Conservation (phyloP, 225 moss, liverwort and hornwort species). For the Anthoceros angustus region DNA sequence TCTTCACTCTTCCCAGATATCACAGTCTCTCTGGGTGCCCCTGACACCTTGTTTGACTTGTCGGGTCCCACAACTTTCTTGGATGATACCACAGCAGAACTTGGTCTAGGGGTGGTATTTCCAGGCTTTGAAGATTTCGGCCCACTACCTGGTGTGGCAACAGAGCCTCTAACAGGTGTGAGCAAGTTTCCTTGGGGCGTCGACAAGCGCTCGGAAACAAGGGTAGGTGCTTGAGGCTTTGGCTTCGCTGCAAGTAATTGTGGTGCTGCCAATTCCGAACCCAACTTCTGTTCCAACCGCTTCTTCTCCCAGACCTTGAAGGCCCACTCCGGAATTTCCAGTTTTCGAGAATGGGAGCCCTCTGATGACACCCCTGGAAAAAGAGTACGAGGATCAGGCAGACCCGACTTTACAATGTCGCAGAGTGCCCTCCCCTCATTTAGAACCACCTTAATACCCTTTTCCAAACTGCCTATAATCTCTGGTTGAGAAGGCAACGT, state of each 20-base stretch:
- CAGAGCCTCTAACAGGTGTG: conserved; percentile 25
- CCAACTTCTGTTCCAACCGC: conserved; percentile 23
- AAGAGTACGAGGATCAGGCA: conserved; percentile 60
- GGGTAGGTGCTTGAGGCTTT: conserved; percentile 19
- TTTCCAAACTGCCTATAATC: conserved; percentile 18
- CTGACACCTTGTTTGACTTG: too few species aligned
- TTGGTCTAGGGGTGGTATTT: conserved; percentile 14
- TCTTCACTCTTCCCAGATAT: too few species aligned
- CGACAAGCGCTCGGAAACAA: conserved; percentile 17
- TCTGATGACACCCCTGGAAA: conserved; percentile 17
- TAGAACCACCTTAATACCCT: conserved; percentile 60
- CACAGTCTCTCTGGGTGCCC: too few species aligned
- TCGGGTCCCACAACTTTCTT: background rate
- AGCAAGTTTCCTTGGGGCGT: conserved; percentile 8
- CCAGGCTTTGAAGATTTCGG: conserved; percentile 30
- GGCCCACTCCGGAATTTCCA: conserved; percentile 71
- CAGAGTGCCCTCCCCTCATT: conserved; percentile 68
- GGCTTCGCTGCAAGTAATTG: conserved; percentile 14
- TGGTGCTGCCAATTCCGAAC: conserved; percentile 18
- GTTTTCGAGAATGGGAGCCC: conserved; percentile 22
- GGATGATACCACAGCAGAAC: conserved; percentile 11
- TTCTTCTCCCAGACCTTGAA: conserved; percentile 6
- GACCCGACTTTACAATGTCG: conserved; percentile 27
- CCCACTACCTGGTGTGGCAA: conserved; percentile 11
- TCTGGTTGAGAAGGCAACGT: conserved; percentile 27